These are phyloP conservation scores for Colletotrichum horii DNA, from an alignment of 2,329 filamentous ascomycete species.

Conservation along the genomic window DNA sequence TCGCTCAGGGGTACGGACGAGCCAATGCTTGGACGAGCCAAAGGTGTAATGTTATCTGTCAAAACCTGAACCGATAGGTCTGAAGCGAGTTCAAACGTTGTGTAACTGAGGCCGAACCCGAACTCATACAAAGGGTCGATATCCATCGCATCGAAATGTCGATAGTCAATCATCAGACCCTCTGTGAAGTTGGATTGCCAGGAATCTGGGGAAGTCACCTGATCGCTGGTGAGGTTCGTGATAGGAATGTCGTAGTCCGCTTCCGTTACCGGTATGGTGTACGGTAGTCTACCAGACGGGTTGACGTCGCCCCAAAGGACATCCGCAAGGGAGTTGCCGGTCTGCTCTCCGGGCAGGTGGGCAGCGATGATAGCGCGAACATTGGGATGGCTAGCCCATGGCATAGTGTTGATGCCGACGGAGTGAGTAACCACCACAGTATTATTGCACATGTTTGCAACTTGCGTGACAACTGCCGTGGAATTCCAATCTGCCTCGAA, in stretches of 20 bases:
- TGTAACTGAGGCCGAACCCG: slow-evolving; percentile 72
- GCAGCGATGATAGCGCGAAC: slow-evolving; percentile 79
- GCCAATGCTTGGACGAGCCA: slow-evolving; percentile 41
- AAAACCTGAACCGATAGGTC: slow-evolving; percentile 46
- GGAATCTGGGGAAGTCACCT: slow-evolving; percentile 62
- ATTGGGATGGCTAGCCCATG: slow-evolving; percentile 65
- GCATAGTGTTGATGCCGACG: slow-evolving; percentile 61
- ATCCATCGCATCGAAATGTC: slow-evolving; percentile 53
- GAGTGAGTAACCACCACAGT: slow-evolving; percentile 69
- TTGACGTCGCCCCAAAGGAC: slow-evolving; percentile 67
- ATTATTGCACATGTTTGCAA: slow-evolving; percentile 54
- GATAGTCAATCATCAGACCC: slow-evolving; percentile 59
- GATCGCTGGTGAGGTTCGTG: slow-evolving; percentile 58
- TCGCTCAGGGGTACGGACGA: slow-evolving; percentile 48
- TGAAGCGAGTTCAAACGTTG: slow-evolving; percentile 58
- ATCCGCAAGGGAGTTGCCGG: slow-evolving; percentile 76
- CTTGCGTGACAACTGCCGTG: slow-evolving; percentile 60
- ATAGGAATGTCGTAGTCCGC: slow-evolving; percentile 49
- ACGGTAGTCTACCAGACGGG: slow-evolving; percentile 52
- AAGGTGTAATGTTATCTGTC: slow-evolving; percentile 38
- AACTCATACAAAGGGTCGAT: slow-evolving; percentile 62
- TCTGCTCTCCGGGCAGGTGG: slow-evolving; percentile 78
- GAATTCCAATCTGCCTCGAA: slow-evolving; percentile 70
- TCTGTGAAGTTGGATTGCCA: slow-evolving; percentile 57
- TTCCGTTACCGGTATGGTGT: slow-evolving; percentile 53